These are phyloP conservation scores for Neolecta irregularis DNA, from an alignment of 1,139 yeast species.

Conservation along the genomic window DNA sequence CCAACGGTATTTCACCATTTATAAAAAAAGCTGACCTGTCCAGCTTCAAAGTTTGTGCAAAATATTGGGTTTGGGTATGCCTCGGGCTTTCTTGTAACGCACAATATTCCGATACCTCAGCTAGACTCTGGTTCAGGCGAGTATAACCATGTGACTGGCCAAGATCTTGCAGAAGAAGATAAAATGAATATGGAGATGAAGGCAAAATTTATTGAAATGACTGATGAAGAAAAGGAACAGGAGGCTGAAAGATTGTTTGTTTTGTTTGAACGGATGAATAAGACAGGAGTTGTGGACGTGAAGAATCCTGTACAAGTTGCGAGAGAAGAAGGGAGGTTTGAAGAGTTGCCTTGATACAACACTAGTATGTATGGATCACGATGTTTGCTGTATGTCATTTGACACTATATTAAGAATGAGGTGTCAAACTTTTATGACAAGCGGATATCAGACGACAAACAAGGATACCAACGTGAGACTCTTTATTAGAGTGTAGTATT, in stretches of 20 bases:
- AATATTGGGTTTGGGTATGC: conserved; percentile 24
- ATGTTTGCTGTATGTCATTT: no score
- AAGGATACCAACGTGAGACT: no score
- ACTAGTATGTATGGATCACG: no score
- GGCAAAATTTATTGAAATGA: conserved; percentile 23
- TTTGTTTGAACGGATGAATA: conserved; percentile 31
- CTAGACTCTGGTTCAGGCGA: conserved; percentile 8
- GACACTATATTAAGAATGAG: no score
- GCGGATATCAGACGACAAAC: no score
- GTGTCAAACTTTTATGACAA: no score
- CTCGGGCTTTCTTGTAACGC: conserved; percentile 19
- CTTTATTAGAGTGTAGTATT: no score
- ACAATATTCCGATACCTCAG: conserved; percentile 18
- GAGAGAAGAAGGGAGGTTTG: conserved; percentile 17
- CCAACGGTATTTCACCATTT: conserved; percentile 10
- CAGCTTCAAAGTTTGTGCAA: conserved; percentile 16
- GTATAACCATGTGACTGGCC: conserved; percentile 20
- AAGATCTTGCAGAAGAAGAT: conserved; percentile 14
- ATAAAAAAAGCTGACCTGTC: conserved; percentile 2
- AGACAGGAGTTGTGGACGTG: conserved; percentile 33
- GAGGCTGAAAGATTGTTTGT: conserved; percentile 40
- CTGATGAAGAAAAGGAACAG: conserved; percentile 37
- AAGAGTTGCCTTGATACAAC: conserved; percentile 12
- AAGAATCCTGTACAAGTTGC: conserved; percentile 26
- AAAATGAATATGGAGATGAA: not conserved